Percentiles rank a stretch among this genome's conserved stretches.
phyloP scores from a whole-genome alignment of 768 basidiomycete genomes.

The Amanita rubescens region DNA sequence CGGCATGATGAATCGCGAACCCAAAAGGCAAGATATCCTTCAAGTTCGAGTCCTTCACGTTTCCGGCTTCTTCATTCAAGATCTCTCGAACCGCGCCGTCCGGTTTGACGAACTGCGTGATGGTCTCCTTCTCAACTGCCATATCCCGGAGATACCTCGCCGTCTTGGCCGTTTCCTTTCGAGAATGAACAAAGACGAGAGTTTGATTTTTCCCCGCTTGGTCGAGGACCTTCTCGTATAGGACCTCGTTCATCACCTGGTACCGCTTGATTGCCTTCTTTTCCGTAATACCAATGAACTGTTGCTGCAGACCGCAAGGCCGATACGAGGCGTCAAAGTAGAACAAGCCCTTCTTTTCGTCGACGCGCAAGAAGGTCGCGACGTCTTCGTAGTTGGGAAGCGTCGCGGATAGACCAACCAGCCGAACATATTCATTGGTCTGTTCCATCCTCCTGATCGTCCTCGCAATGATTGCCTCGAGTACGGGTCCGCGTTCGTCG shows the following conservation, averaged over 20 bases:
- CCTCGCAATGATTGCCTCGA: conserved; percentile 85
- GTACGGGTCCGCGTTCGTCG: conserved; percentile 95
- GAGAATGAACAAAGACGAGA: conserved; percentile 94
- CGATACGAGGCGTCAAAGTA: conserved; percentile 95
- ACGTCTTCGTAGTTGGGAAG: conserved; percentile 99
- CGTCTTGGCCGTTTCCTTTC: conserved; percentile 98
- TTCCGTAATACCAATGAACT: conserved; percentile 96
- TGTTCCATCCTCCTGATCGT: conserved; percentile 94
- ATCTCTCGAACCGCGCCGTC: conserved; percentile 91
- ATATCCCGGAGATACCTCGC: conserved; percentile 90
- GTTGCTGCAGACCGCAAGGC: conserved; percentile 92
- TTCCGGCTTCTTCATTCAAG: conserved; percentile 72
- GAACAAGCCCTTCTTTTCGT: conserved; percentile 87
- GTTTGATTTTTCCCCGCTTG: conserved; percentile 85
- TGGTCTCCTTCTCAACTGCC: conserved; percentile 95
- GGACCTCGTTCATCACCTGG: conserved; percentile 97
- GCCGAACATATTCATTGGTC: conserved; percentile 84
- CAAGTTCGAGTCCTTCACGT: conserved; percentile 77
- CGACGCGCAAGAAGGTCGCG: conserved; percentile 93
- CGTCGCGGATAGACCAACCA: conserved; percentile 94
- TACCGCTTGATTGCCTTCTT: conserved; percentile 99
- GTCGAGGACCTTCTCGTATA: conserved; percentile 97
- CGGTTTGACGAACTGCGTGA: conserved; percentile 92
- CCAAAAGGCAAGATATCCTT: conserved; percentile 92
- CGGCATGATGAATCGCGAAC: conserved; percentile 96